These are phyloP conservation scores for Plectosphaerella plurivora DNA, from an alignment of 2,329 filamentous ascomycete species.

Conservation along the genomic window DNA sequence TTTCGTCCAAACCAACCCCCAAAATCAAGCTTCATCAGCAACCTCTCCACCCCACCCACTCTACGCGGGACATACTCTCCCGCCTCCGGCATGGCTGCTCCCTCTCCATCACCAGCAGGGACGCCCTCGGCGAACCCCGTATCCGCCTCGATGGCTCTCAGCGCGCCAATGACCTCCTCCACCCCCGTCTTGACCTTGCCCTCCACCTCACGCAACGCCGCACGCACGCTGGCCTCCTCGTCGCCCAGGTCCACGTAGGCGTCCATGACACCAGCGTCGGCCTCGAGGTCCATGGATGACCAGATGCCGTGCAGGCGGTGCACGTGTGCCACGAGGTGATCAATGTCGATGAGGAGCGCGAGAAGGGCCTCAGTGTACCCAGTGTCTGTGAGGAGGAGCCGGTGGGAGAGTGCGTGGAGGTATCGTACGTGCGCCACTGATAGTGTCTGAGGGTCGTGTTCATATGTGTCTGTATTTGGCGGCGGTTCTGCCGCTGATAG, in stretches of 20 bases:
- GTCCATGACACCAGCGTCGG: constrained; percentile 77
- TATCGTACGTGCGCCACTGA: constrained; percentile 76
- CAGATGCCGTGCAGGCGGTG: constrained; percentile 73
- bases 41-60: constrained; percentile 73
- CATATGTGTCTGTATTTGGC: constrained; percentile 18
- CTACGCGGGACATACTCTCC: constrained; percentile 64
- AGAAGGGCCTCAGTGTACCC: constrained; percentile 63
- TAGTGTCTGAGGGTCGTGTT: constrained; percentile 79
- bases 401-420: constrained; percentile 61
- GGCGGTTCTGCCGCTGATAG: constrained; percentile 12
- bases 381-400: constrained; percentile 61
- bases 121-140: constrained; percentile 33
- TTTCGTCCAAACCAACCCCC: constrained; percentile 48
- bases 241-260: constrained; percentile 65
- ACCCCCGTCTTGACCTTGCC: constrained; percentile 63
- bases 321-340: constrained; percentile 75
- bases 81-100: constrained; percentile 29
- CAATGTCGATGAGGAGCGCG: constrained; percentile 66
- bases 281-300: constrained; percentile 73
- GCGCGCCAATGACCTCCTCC: constrained; percentile 57
- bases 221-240: constrained; percentile 66
- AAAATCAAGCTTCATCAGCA: constrained; percentile 88
- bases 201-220: constrained; percentile 61
- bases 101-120: constrained; percentile 20
- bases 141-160: constrained; percentile 41